These are phyloP conservation scores for Inosperma sp. DNA, from an alignment of 768 basidiomycete species.

Conservation along the genomic window DNA sequence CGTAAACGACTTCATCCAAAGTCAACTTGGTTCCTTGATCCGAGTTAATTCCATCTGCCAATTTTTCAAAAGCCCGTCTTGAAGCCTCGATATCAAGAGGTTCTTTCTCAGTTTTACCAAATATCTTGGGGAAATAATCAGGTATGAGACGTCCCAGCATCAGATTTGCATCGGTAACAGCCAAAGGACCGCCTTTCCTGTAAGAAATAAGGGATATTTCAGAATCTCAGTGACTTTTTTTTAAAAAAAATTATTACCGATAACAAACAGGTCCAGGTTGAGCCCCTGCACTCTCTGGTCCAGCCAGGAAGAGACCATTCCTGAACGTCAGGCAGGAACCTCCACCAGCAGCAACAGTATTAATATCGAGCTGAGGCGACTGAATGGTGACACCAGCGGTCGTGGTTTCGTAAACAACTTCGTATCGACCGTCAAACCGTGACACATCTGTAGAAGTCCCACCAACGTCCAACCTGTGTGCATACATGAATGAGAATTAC, in stretches of 20 bases:
- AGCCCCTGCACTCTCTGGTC: constrained; percentile 91
- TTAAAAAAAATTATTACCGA: constrained; percentile 43
- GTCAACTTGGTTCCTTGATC: constrained; percentile 52
- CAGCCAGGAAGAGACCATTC: constrained; percentile 87
- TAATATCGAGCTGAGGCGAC: constrained; percentile 91
- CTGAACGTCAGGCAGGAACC: constrained; percentile 85
- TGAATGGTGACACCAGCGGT: constrained; percentile 93
- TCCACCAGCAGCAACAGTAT: constrained; percentile 93
- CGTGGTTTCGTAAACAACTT: constrained; percentile 92
- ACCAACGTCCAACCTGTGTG: constrained; percentile 76
- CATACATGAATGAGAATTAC: not conserved
- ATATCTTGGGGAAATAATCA: constrained; percentile 92
- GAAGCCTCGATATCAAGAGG: constrained; percentile 76
- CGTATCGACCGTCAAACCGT: constrained; percentile 85
- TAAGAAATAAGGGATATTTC: not conserved
- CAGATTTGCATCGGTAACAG: constrained; percentile 91
- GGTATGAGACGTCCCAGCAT: constrained; percentile 85
- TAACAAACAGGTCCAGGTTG: constrained; percentile 93
- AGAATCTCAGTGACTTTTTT: not conserved
- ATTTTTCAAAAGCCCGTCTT: constrained; percentile 54
- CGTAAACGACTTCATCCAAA: constrained; percentile 86
- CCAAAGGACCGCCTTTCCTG: constrained; percentile 87
- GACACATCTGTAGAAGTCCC: constrained; percentile 96
- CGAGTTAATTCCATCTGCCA: constrained; percentile 69
- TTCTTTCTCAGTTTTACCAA: constrained; percentile 85